phyloP scores from a whole-genome alignment of 2,329 filamentous ascomycete species.

The Grosmannia clavigera region DNA sequence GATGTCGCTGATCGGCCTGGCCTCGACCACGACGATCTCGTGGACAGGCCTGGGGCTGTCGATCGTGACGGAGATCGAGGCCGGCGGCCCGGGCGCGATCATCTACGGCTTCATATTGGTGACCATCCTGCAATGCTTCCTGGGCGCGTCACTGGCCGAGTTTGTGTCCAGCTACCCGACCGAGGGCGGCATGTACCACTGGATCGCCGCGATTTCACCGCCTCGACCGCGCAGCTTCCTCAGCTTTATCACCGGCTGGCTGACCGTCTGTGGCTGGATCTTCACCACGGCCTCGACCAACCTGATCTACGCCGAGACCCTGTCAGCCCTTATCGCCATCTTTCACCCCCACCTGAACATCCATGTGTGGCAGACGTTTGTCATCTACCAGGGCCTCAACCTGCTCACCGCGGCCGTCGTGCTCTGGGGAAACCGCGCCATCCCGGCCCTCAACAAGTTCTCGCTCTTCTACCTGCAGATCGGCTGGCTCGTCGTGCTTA shows the following conservation, averaged over 20 bases:
- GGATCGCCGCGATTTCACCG: constrained; percentile 34
- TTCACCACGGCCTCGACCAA: constrained; percentile 32
- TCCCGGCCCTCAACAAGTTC: constrained; percentile 29
- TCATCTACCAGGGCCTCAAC: constrained; percentile 31
- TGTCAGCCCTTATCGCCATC: constrained; percentile 29
- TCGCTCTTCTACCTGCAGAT: constrained; percentile 33
- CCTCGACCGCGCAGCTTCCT: constrained; percentile 24
- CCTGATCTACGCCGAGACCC: constrained; percentile 27
- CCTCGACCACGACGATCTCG: constrained; percentile 36
- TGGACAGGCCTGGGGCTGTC: constrained; percentile 34
- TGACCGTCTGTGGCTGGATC: constrained; percentile 28
- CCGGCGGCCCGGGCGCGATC: constrained; percentile 34
- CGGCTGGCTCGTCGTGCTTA: constrained; percentile 32
- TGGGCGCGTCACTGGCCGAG: constrained; percentile 32
- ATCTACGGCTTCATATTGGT: constrained; percentile 25
- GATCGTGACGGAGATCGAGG: constrained; percentile 32
- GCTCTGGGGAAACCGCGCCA: constrained; percentile 32
- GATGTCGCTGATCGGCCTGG: constrained; percentile 33
- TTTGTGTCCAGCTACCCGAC: constrained; percentile 36
- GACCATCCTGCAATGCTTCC: constrained; percentile 29
- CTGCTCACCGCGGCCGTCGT: constrained; percentile 29
- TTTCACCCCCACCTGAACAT: constrained; percentile 27
- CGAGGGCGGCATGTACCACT: constrained; percentile 38
- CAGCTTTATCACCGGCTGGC: constrained; percentile 32
- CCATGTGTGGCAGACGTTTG: constrained; percentile 34